Conservation (phyloP, 805 yeast species). For the Saccharomycopsis oosterbeekiorum region DNA sequence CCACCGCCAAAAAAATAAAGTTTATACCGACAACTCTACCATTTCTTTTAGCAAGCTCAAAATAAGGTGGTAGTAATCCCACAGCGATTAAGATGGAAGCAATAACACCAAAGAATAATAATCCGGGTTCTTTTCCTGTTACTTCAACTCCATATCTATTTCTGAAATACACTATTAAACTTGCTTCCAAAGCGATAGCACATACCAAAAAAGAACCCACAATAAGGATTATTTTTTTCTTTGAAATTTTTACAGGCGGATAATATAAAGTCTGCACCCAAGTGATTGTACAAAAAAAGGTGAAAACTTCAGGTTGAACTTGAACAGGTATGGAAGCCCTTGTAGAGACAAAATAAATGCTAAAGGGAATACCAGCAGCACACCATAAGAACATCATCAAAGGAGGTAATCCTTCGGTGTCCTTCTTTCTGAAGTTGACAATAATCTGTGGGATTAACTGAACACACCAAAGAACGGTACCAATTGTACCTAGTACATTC, state of each 20-base stretch:
- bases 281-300: constrained; percentile 54
- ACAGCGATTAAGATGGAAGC: constrained; percentile 67
- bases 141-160: constrained; percentile 35
- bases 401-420: constrained; percentile 82
- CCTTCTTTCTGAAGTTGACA: constrained; percentile 61
- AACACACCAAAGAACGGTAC: constrained; percentile 88
- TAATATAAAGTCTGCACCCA: constrained; percentile 61
- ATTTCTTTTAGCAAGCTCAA: constrained; percentile 65
- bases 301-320: constrained; percentile 82
- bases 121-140: constrained; percentile 50
- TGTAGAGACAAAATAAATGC: constrained; percentile 68
- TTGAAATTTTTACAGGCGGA: constrained; percentile 49
- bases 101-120: constrained; percentile 65
- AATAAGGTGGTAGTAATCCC: constrained; percentile 85
- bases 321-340: constrained; percentile 68
- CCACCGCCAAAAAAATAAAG: constrained; percentile 66
- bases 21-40: constrained; percentile 89
- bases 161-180: constrained; percentile 61
- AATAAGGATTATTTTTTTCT: constrained; percentile 28
- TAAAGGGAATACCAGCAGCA: constrained; percentile 68
- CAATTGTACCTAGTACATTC: constrained; percentile 75
- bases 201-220: constrained; percentile 32
- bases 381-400: constrained; percentile 86
- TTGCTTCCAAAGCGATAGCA: constrained; percentile 55
- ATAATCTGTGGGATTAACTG: constrained; percentile 82